Percentiles rank a stretch among this genome's conserved stretches.
These are phyloP conservation scores for Metschnikowia aberdeeniae DNA, from an alignment of 805 yeast species.

Conservation along the genomic window DNA sequence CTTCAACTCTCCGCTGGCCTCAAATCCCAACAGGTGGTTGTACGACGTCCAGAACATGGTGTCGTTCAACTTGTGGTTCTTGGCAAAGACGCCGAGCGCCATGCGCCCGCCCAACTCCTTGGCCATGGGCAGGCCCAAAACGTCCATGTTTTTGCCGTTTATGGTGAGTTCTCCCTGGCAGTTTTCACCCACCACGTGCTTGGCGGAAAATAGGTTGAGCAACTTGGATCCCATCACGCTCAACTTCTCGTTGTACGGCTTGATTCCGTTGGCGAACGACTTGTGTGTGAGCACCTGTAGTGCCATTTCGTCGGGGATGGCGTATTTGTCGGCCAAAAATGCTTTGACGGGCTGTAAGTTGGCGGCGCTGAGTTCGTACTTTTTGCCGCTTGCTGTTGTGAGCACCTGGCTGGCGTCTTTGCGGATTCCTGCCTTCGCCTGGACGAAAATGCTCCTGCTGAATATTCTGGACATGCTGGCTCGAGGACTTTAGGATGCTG, in stretches of 20 bases:
- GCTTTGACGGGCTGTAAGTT: constrained; percentile 47
- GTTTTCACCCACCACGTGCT: constrained; percentile 33
- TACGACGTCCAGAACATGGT: constrained; percentile 66
- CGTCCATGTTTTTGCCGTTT: constrained; percentile 51
- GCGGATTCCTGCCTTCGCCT: constrained; percentile 66
- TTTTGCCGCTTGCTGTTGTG: constrained; percentile 29
- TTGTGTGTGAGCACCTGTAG: constrained; percentile 89
- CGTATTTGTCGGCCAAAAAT: constrained; percentile 45
- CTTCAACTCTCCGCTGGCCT: constrained; percentile 52
- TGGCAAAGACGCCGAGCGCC: constrained; percentile 50
- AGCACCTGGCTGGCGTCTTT: constrained; percentile 60
- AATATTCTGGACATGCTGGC: constrained; percentile 7
- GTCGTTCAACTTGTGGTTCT: constrained; percentile 43
- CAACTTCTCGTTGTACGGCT: constrained; percentile 86
- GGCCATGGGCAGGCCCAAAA: constrained; percentile 54
- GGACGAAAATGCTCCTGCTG: constrained; percentile 33
- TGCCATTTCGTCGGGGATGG: constrained; percentile 56
- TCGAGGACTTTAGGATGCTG: neutral
- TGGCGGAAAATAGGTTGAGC: constrained; percentile 47
- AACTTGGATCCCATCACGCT: constrained; percentile 67
- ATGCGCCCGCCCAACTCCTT: constrained; percentile 49
- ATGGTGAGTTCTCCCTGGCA: constrained; percentile 34
- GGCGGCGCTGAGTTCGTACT: constrained; percentile 49
- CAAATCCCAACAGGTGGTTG: constrained; percentile 43
- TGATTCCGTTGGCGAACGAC: constrained; percentile 86